Base-by-base conservation (phyloP, 345 rosid species). In the Populus ilicifolia region DNA sequence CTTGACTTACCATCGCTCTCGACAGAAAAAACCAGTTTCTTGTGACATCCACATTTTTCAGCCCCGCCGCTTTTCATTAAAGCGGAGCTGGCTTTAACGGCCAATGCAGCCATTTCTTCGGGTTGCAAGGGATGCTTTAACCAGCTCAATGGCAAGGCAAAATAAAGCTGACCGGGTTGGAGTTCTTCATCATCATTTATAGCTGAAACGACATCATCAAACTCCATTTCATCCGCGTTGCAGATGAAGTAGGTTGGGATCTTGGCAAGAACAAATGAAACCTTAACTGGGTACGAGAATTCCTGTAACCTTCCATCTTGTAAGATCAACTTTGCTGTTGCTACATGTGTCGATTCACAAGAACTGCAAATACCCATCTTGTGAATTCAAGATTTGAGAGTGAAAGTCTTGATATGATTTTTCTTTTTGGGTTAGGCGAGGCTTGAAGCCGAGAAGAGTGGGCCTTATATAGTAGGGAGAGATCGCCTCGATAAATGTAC, bases 91-190 rank as follows among this genome's bases (percentile, higher is more conserved):
- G 99, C 99, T 85, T 90, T 94, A 21, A 96, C 98, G 0, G 99
- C 99, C 86, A 96, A 87, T 82, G 99, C 94, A 20, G 99, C 99
- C 99, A 96, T 94, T 74, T 96, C 94, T 74, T 92, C 93, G 0
- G 95, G 85, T 64, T 85, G 91, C 38, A 96, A 85, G 5, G 93
- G 95, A 68, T 81, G 90, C 67, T 82, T 85, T 66, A 96, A 80
- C 81, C 91, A 75, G 70, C 74, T 84, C 78, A 94, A 74, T 6
- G 98, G 98, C 70, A 96, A 78, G 44, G 94, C 94, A 56, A 96
- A 96, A 78, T 96, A 96, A 35, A 96, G 87, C 73, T 90, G 97
- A 16, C 99, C 98, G 0, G 90, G 94, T 38, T 87, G 95, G 66
- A 96, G 94, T 82, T 86, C 93, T 11, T 96, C 97, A 3, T 92